phyloP scores from a whole-genome alignment of 164 flowering plant species.

The Magnolia officinalis region DNA sequence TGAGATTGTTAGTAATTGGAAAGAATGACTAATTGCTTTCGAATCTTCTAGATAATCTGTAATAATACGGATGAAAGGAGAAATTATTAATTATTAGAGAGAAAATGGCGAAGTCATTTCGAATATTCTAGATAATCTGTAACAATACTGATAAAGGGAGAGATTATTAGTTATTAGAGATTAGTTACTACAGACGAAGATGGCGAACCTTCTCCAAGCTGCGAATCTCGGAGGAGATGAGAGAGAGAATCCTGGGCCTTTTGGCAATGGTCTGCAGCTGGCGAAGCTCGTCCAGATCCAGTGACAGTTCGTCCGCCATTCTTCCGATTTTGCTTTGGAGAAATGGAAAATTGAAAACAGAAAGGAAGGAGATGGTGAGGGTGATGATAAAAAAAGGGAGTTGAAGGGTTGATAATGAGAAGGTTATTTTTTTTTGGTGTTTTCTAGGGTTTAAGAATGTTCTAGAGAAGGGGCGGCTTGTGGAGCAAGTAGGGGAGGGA shows the following conservation, averaged over 20 bases:
- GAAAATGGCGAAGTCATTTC: too few relatives aligned
- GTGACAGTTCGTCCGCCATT: slow-evolving; percentile 60
- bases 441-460: not conserved
- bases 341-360: not conserved
- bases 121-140: too few relatives aligned
- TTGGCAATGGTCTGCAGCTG: slow-evolving; percentile 75
- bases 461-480: not conserved
- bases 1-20: too few relatives aligned
- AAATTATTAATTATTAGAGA: too few relatives aligned
- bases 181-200: too few relatives aligned
- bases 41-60: too few relatives aligned
- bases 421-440: not conserved
- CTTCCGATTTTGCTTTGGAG: not conserved
- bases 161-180: too few relatives aligned
- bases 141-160: too few relatives aligned
- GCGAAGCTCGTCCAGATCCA: slow-evolving; percentile 79
- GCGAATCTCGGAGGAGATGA: slow-evolving; percentile 58
- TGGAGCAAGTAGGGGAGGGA: not conserved
- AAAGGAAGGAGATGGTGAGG: not conserved
- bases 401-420: not conserved
- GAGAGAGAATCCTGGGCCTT: slow-evolving; percentile 62
- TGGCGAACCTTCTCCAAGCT: slow-evolving; percentile 58
- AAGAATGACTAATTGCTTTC: too few relatives aligned
- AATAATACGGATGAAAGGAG: too few relatives aligned
- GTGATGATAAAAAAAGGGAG: not conserved